These are phyloP conservation scores for Pseudomassariella vexata DNA, from an alignment of 2,329 filamentous ascomycete genomes.

Conservation along the genomic window DNA sequence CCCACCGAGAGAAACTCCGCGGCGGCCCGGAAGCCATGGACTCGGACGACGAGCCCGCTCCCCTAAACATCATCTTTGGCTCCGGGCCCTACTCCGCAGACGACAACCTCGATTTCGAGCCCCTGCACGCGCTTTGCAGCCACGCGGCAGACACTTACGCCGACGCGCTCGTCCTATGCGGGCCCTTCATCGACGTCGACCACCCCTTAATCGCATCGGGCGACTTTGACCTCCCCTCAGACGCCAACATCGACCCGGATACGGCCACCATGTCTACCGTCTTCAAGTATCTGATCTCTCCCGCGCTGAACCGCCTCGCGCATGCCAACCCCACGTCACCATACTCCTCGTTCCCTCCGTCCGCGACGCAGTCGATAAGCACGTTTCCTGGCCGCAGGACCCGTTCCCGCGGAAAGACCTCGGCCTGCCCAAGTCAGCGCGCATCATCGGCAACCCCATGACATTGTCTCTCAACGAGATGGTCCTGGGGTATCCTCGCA, in stretches of 20 bases:
- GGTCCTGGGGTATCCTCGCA: constrained; percentile 75
- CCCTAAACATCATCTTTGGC: constrained; percentile 71
- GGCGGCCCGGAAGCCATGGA: constrained; percentile 60
- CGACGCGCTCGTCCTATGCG: constrained; percentile 73
- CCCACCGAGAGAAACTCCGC: constrained; percentile 63
- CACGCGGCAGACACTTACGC: constrained; percentile 69
- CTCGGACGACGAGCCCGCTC: constrained; percentile 51
- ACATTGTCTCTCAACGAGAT: constrained; percentile 84
- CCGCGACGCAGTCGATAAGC: constrained; percentile 59
- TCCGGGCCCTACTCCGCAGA: constrained; percentile 90
- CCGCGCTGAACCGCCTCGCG: constrained; percentile 65
- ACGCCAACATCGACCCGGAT: constrained; percentile 65
- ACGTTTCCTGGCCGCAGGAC: constrained; percentile 61
- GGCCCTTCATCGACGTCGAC: constrained; percentile 87
- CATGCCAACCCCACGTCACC: constrained; percentile 70
- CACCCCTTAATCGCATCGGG: constrained; percentile 81
- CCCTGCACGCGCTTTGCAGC: constrained; percentile 73
- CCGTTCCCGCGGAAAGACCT: constrained; percentile 63
- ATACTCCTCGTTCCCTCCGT: constrained; percentile 79
- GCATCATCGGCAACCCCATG: constrained; percentile 85
- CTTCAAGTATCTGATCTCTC: constrained; percentile 75
- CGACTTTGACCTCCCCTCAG: constrained; percentile 70
- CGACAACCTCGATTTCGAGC: constrained; percentile 85
- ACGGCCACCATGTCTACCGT: constrained; percentile 74
- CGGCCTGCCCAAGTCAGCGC: constrained; percentile 69